Evolutionary conservation across 352 stramenopile species (phyloP).

Genomic region (Phytophthora boehmeriae): DNA sequence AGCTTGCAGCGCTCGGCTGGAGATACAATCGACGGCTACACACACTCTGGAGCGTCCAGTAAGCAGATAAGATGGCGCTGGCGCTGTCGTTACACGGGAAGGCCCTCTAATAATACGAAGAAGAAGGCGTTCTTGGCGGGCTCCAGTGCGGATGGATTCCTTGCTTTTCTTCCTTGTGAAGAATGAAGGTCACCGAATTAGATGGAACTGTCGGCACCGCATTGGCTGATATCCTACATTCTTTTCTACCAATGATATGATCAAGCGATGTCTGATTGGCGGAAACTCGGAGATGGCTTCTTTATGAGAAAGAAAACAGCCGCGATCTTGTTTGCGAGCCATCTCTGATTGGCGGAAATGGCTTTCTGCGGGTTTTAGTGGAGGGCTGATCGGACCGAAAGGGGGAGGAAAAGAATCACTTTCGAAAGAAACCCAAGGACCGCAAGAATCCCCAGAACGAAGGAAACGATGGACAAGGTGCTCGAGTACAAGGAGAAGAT

Average conservation of each 20-base stretch:
- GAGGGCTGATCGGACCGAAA: conserved; percentile 18
- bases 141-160: background rate
- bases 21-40: background rate
- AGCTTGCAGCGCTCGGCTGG: background rate
- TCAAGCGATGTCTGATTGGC: conserved; percentile 21
- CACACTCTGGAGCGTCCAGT: too few species aligned
- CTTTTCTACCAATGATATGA: background rate
- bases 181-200: background rate
- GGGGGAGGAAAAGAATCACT: conserved; percentile 40
- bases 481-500: conserved; percentile 88
- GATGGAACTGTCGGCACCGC: too few species aligned
- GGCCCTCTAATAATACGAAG: conserved; percentile 1
- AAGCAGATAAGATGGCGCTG: background rate
- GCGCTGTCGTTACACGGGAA: background rate
- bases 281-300: conserved; percentile 2
- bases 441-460: too few species aligned
- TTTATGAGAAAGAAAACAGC: background rate
- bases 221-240: background rate
- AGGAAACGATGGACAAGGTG: conserved; percentile 66
- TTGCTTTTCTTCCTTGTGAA: background rate
- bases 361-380: conserved; percentile 3
- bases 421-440: conserved; percentile 45
- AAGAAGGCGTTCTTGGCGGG: background rate
- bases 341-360: conserved; percentile 31
- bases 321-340: background rate